Conservation (phyloP, 2,329 filamentous ascomycete species). For the Calycina herbarum region DNA sequence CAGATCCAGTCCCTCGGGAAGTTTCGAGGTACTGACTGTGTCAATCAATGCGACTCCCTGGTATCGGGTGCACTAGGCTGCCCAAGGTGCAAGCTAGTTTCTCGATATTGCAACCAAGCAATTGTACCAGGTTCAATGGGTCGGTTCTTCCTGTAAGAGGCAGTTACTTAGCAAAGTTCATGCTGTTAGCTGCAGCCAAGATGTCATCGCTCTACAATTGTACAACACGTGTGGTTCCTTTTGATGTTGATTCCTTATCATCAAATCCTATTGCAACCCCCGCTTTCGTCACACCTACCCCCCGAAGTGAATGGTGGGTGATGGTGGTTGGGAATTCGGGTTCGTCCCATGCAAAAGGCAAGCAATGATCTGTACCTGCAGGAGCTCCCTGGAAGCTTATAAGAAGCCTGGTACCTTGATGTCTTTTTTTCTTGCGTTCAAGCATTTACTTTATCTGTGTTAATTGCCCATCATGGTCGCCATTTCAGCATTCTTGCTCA, state of each 20-base stretch:
- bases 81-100: too few species aligned
- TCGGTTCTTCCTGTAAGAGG: neutral
- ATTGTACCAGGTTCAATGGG: too few species aligned
- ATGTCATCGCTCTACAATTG: too few species aligned
- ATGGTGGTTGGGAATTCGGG: neutral
- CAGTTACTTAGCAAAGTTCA: neutral
- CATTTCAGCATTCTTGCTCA: constrained; percentile 34
- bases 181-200: constrained; percentile 3
- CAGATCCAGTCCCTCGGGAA: too few species aligned
- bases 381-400: constrained; percentile 6
- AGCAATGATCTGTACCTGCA: constrained; percentile 13
- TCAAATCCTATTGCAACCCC: neutral
- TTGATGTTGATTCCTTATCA: constrained; percentile 3
- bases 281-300: constrained; percentile 2
- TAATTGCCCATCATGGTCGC: constrained; percentile 32
- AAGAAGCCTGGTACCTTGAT: constrained; percentile 9
- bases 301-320: constrained; percentile 3
- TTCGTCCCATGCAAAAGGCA: constrained; percentile 6
- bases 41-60: too few species aligned
- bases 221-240: constrained; percentile 1
- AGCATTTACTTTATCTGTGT: neutral
- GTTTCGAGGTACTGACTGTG: too few species aligned
- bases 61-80: too few species aligned
- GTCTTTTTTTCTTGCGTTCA: constrained; percentile 6
- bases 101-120: too few species aligned